Evolutionary conservation across 768 basidiomycete species (phyloP).

Genomic region (Hypsizygus marmoreus): DNA sequence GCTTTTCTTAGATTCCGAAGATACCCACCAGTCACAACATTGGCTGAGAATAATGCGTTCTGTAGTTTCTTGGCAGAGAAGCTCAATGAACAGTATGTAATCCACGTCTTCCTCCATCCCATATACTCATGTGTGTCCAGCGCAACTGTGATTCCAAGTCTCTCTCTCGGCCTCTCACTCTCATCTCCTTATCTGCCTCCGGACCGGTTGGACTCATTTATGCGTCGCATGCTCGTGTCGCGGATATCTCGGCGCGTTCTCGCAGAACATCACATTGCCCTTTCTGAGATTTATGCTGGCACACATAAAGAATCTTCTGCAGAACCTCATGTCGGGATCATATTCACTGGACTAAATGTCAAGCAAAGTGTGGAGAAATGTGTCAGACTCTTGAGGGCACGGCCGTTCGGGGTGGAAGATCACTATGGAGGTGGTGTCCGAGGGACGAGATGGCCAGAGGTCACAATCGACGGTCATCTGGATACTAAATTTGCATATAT

Average conservation of each 20-base stretch:
- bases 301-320: constrained; percentile 32
- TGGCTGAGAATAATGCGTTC: constrained; percentile 78
- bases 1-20: constrained; percentile 57
- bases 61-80: constrained; percentile 68
- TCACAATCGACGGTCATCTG: constrained; percentile 72
- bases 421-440: constrained; percentile 25
- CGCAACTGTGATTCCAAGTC: constrained; percentile 76
- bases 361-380: constrained; percentile 74
- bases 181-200: constrained; percentile 78
- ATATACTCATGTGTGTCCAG: constrained; percentile 34
- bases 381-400: constrained; percentile 51
- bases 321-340: constrained; percentile 80
- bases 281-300: constrained; percentile 60
- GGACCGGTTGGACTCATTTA: constrained; percentile 81
- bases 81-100: constrained; percentile 75
- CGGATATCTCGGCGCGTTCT: constrained; percentile 88
- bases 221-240: constrained; percentile 89
- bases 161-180: constrained; percentile 82
- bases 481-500: constrained; percentile 80
- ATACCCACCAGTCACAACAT: constrained; percentile 69
- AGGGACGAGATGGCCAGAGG: constrained; percentile 54
- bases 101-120: constrained; percentile 9
- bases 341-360: constrained; percentile 74
- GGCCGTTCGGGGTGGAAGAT: constrained; percentile 47
- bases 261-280: constrained; percentile 85